Evolutionary conservation across 148 eudicot species (phyloP).

Genomic region (Rhododendron vialii): DNA sequence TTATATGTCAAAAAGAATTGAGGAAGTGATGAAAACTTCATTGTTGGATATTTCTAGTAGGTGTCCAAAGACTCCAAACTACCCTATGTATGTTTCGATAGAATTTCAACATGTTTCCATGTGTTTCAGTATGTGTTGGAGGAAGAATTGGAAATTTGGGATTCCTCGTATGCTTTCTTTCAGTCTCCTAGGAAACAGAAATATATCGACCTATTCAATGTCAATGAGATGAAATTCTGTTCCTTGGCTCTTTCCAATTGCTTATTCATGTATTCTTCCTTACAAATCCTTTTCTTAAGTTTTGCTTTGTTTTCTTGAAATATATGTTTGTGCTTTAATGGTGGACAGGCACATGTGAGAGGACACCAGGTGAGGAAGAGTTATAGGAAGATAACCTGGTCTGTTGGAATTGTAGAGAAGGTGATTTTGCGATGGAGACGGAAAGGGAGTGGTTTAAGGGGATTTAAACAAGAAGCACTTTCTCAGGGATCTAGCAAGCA

Average conservation of each 20-base stretch:
- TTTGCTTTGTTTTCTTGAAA: neutral
- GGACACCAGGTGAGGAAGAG: constrained; percentile 87
- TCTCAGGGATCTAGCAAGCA: constrained; percentile 29
- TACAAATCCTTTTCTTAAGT: neutral
- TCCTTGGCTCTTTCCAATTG: neutral
- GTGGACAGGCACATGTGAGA: constrained; percentile 70
- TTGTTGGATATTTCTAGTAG: neutral
- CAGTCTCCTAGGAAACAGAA: neutral
- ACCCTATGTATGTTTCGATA: neutral
- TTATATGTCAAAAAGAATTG: neutral
- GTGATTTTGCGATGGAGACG: constrained; percentile 82
- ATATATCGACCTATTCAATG: neutral
- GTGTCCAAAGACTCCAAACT: neutral
- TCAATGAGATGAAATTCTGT: neutral
- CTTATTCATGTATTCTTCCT: neutral
- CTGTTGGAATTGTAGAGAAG: constrained; percentile 83
- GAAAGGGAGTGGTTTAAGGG: constrained; percentile 65
- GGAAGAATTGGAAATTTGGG: neutral
- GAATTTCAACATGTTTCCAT: neutral
- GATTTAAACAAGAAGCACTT: constrained; percentile 50
- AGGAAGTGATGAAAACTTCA: neutral
- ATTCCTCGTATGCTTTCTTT: neutral
- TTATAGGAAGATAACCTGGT: constrained; percentile 71
- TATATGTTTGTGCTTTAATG: constrained; percentile 10
- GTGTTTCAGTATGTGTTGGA: neutral